These are phyloP conservation scores for Davidsoniella australis DNA, from an alignment of 2,329 filamentous ascomycete species.

Conservation along the genomic window DNA sequence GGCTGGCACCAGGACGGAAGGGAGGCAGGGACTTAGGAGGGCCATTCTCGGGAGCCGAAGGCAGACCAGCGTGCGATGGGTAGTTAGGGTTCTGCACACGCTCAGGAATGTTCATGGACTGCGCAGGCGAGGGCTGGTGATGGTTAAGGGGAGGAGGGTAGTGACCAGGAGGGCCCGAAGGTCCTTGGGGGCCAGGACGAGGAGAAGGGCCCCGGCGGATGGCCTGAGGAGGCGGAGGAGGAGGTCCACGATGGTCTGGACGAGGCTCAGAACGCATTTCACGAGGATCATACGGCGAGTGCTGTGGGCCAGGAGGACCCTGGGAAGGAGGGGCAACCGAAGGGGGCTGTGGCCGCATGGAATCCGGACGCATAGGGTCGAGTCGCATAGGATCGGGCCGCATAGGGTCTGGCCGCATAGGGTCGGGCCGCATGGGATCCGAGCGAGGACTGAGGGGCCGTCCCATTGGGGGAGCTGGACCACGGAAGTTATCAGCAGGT, in stretches of 20 bases:
- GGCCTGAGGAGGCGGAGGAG: slow-evolving; percentile 17
- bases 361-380: slow-evolving; percentile 30
- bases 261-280: slow-evolving; percentile 10
- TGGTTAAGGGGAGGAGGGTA: slow-evolving; percentile 21
- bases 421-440: slow-evolving; percentile 38
- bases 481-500: slow-evolving; percentile 44
- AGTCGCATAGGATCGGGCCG: too few species aligned
- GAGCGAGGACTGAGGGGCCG: slow-evolving; percentile 63
- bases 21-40: slow-evolving; percentile 29
- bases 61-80: slow-evolving; percentile 29
- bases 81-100: slow-evolving; percentile 45
- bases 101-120: slow-evolving; percentile 20
- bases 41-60: slow-evolving; percentile 11
- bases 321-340: slow-evolving; percentile 6
- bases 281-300: slow-evolving; percentile 36
- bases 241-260: slow-evolving; percentile 18
- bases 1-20: slow-evolving; percentile 57
- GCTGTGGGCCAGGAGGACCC: slow-evolving; percentile 29
- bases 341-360: slow-evolving; percentile 3
- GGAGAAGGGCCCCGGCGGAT: not conserved
- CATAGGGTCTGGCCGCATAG: too few species aligned
- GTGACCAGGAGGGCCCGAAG: slow-evolving; percentile 32
- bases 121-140: slow-evolving; percentile 20
- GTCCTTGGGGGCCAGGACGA: slow-evolving; percentile 16
- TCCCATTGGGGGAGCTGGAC: slow-evolving; percentile 44